Base-by-base conservation (phyloP, 2,329 filamentous ascomycete genomes). In the Clarireedia paspali region DNA sequence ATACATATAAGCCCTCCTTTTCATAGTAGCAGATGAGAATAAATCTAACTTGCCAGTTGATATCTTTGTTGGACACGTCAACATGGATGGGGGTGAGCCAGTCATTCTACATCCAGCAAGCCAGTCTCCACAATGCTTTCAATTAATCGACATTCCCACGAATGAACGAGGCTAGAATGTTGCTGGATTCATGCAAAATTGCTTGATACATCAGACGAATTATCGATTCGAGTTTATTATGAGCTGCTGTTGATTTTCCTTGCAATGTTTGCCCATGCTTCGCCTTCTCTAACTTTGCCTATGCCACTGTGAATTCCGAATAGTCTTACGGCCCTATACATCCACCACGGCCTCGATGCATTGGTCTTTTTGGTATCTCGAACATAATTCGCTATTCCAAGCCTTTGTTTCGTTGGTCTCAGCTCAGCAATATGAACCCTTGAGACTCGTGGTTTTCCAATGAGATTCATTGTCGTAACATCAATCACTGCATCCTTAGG, bases 401-500 rank as follows among this genome's bases (percentile, higher is more conserved):
- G 63, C 5, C 66, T 57, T 20, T 60, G 51, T 39, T 62, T 63
- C 1, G 53, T 47, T 2, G 65, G 61, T 50, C 59, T 56, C 1
- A 72, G 50, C 6, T 71, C 65, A 6, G 55, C 47, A 2, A 67
- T 39, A 23, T 61, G 63, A 15, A 69, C 50, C 5, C 61, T 57
- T 4, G 62, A 57, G 6, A 68, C 68, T 34, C 64, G 63, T 27
- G 70, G 70, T 62, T 68, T 71, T 1, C 73, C 72, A n/a, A 69
- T 53, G 48, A 70, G 68, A 23, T 72, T 69, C 62, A 76, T 70
- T 3, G 70, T 74, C 5, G 71, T 71, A 30, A 77, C 62, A 26
- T 71, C 68, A 3, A 76, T 49, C 14, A 62, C 58, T 9, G 73
- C 72, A 23, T 71, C 66, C 14, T 66, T 66, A 1, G 81, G 76